Evolutionary conservation across 495 filamentous ascomycete genomes (phyloP).

Genomic region (Aspergillus wentii): DNA sequence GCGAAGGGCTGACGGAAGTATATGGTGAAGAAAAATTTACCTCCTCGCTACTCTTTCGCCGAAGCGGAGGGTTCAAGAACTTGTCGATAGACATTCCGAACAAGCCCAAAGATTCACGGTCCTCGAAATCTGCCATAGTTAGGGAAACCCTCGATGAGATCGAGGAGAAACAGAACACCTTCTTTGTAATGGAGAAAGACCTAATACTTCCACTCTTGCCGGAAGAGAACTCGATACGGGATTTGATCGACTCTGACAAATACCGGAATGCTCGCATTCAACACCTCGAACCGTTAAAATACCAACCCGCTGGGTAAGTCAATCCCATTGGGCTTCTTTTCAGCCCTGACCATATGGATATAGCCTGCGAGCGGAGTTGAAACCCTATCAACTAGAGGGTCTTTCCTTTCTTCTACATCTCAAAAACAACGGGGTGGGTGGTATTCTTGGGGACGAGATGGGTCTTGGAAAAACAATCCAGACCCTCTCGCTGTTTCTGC

Average conservation of each 20-base stretch:
- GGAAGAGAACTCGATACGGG: too few relatives aligned
- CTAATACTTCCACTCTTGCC: too few relatives aligned
- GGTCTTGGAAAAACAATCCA: slow-evolving; percentile 61
- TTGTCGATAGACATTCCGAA: too few relatives aligned
- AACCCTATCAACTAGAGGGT: slow-evolving; percentile 59
- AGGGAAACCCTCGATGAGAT: too few relatives aligned
- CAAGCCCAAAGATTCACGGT: too few relatives aligned
- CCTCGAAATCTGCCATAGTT: too few relatives aligned
- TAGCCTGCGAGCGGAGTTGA: slow-evolving; percentile 45
- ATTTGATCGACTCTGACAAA: background rate
- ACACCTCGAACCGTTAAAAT: background rate
- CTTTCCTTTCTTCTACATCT: slow-evolving; percentile 58
- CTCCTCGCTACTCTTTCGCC: too few relatives aligned
- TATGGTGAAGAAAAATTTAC: too few relatives aligned
- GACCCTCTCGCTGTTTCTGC: slow-evolving; percentile 52
- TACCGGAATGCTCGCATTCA: background rate
- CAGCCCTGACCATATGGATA: too few relatives aligned
- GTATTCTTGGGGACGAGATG: slow-evolving; percentile 60
- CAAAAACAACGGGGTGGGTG: slow-evolving; percentile 52
- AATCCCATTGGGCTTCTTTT: background rate
- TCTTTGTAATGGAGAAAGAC: background rate
- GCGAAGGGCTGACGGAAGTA: too few relatives aligned
- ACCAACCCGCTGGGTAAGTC: slow-evolving; percentile 36
- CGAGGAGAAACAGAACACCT: background rate
- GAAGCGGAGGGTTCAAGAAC: too few relatives aligned